Evolutionary conservation across 441 rosid species (phyloP).

Genomic region (Macaranga tanarius): DNA sequence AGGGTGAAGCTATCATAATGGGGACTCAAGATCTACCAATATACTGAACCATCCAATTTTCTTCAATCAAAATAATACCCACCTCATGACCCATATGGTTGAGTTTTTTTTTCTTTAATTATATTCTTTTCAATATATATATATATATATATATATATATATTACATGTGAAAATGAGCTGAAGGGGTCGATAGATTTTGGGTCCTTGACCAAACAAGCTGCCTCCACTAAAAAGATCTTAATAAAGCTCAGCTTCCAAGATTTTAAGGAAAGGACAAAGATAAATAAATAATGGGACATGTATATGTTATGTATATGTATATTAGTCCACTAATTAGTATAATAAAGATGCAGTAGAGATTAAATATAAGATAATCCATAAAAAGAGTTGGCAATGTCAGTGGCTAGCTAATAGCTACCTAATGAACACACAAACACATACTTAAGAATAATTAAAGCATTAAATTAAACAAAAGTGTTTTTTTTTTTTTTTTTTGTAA

Average conservation of each 20-base stretch:
- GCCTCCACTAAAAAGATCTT: slow-evolving; percentile 36
- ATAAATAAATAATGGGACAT: slow-evolving; percentile 10
- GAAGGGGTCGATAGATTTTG: slow-evolving; percentile 41
- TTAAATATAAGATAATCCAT: slow-evolving; percentile 20
- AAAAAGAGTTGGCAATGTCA: slow-evolving; percentile 81
- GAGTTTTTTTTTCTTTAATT: neutral
- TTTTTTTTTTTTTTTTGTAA: too few species aligned
- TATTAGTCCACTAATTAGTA: too few species aligned
- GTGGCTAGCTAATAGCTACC: slow-evolving; percentile 48
- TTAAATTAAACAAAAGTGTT: too few species aligned
- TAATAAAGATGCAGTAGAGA: too few species aligned
- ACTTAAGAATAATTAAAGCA: slow-evolving; percentile 28
- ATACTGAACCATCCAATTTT: neutral
- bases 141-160: too few species aligned
- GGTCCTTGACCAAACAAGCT: slow-evolving; percentile 55
- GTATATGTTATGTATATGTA: slow-evolving; percentile 16
- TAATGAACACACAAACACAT: neutral
- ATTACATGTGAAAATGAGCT: slow-evolving; percentile 17
- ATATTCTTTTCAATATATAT: too few species aligned
- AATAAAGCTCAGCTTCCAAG: slow-evolving; percentile 45
- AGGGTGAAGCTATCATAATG: slow-evolving; percentile 5
- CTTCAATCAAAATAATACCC: neutral
- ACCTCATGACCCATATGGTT: slow-evolving; percentile 25
- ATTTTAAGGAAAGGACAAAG: slow-evolving; percentile 28
- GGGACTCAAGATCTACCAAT: neutral